Evolutionary conservation across 345 rosid species (phyloP).

Genomic region (Turritis glabra): DNA sequence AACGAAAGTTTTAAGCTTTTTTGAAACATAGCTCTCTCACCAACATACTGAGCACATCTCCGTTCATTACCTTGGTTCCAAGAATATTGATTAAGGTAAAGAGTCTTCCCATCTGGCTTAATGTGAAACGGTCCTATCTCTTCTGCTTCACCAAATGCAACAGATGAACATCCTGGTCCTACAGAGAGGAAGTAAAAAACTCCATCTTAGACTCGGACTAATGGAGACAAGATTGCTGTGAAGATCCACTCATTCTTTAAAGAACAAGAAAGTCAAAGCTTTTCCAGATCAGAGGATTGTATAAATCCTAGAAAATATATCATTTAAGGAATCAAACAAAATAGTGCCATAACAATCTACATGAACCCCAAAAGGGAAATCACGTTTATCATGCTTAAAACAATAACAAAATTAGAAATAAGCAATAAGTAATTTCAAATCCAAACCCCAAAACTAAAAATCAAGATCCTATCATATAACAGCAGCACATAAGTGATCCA

Average conservation of each 20-base stretch:
- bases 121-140: constrained; percentile 95
- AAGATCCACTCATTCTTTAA: neutral
- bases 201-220: constrained; percentile 4
- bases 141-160: constrained; percentile 87
- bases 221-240: neutral
- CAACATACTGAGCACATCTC: neutral
- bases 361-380: constrained; percentile 4
- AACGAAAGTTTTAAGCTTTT: neutral
- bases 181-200: neutral
- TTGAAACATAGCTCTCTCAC: neutral
- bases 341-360: neutral
- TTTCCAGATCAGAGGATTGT: neutral
- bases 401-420: constrained; percentile 2
- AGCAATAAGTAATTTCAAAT: neutral
- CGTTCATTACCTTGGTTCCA: constrained; percentile 79
- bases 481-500: neutral
- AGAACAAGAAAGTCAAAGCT: neutral
- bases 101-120: constrained; percentile 68
- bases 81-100: constrained; percentile 79
- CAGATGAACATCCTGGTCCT: constrained; percentile 99
- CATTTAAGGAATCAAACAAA: neutral
- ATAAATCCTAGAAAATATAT: neutral
- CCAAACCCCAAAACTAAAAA: neutral
- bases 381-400: constrained; percentile 1
- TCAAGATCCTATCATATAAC: constrained; percentile 12